Evolutionary conservation across 805 yeast species (phyloP).

Genomic region (Metschnikowia rubicola): DNA sequence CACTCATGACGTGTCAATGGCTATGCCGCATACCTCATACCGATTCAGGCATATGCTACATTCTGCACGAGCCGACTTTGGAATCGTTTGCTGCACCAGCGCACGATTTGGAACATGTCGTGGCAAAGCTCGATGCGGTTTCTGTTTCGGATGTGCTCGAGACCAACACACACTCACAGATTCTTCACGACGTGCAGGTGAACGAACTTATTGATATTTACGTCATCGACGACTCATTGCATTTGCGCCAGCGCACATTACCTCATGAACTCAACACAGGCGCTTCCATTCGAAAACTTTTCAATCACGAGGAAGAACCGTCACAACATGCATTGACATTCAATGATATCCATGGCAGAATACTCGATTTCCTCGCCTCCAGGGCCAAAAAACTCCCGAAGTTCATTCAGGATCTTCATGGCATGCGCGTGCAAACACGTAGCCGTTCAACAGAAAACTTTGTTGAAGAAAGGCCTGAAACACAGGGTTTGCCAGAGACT

Average conservation of each 20-base stretch:
- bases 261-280: slow-evolving; percentile 42
- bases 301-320: background rate
- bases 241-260: slow-evolving; percentile 25
- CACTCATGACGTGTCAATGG: slow-evolving; percentile 45
- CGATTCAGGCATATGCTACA: background rate
- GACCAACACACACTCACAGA: slow-evolving; percentile 23
- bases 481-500: slow-evolving; percentile 32
- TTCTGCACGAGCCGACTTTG: background rate
- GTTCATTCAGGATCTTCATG: slow-evolving; percentile 24
- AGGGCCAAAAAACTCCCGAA: slow-evolving; percentile 34
- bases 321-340: background rate
- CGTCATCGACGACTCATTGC: slow-evolving; percentile 30
- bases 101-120: background rate
- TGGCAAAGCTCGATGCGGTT: slow-evolving; percentile 19
- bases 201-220: slow-evolving; percentile 38
- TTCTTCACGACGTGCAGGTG: slow-evolving; percentile 23
- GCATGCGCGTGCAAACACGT: slow-evolving; percentile 19
- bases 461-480: slow-evolving; percentile 13
- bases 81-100: background rate
- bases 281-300: slow-evolving; percentile 6
- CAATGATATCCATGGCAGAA: slow-evolving; percentile 11
- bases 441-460: slow-evolving; percentile 12
- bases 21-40: slow-evolving; percentile 22
- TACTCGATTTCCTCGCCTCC: slow-evolving; percentile 28
- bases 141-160: slow-evolving; percentile 31